A percentile compares a stretch with the other conserved stretches of the same genome.
Conservation (phyloP, 345 rosid genomes). For the Camelina hispida region DNA sequence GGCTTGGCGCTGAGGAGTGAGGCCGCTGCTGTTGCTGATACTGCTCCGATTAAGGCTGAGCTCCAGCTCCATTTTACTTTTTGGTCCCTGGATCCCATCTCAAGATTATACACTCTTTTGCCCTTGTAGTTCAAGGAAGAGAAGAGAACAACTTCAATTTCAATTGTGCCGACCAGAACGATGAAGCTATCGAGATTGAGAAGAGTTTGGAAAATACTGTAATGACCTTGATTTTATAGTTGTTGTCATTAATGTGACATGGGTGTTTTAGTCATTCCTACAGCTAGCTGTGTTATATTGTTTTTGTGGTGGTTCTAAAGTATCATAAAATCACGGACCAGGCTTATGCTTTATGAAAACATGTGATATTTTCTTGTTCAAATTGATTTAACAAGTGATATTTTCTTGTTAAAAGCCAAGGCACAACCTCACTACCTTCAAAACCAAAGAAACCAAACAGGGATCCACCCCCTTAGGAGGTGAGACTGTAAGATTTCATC, state of each 20-base stretch:
- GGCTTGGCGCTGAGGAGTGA: slow-evolving; percentile 64
- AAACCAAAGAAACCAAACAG: too few species aligned
- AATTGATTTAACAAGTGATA: too few species aligned
- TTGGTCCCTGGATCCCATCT: slow-evolving; percentile 41
- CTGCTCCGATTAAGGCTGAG: slow-evolving; percentile 75
- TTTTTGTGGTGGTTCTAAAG: too few species aligned
- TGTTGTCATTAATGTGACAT: background rate
- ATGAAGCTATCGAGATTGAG: background rate
- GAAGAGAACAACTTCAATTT: background rate
- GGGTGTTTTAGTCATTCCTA: slow-evolving; percentile 2
- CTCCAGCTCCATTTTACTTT: slow-evolving; percentile 79
- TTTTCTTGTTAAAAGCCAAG: too few species aligned
- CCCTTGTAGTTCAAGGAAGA: background rate
- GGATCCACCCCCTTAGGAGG: too few species aligned
- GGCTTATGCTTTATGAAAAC: too few species aligned
- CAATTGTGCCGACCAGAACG: background rate
- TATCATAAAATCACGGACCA: too few species aligned
- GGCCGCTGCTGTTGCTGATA: slow-evolving; percentile 56
- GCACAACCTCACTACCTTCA: too few species aligned
- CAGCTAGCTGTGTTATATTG: background rate
- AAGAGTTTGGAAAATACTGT: background rate
- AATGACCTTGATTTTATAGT: background rate
- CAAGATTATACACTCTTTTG: slow-evolving; percentile 4
- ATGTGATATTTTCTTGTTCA: too few species aligned
- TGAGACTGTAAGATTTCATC: too few species aligned